A percentile compares a stretch with the other conserved stretches of the same genome.
Evolutionary conservation across 129 eudicot species (phyloP).

Genomic region (Sambucus nigra): DNA sequence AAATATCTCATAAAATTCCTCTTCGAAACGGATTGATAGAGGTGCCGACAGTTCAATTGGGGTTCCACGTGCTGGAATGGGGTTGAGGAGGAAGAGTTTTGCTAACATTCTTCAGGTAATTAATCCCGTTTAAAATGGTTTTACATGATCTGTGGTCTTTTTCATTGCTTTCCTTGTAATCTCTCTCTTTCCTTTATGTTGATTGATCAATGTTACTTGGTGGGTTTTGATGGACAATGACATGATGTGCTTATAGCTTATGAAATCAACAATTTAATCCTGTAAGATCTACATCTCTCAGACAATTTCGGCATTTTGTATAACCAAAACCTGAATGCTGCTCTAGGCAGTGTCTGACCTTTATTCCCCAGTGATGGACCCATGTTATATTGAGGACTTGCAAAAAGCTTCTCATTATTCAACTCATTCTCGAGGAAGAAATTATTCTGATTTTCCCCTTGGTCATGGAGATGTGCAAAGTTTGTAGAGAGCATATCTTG

Average conservation of each 20-base stretch:
- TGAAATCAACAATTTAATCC: too few relatives aligned
- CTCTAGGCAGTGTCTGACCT: conserved; percentile 21
- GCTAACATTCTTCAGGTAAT: conserved; percentile 82
- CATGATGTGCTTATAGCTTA: too few relatives aligned
- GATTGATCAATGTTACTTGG: too few relatives aligned
- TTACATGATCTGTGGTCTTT: background rate
- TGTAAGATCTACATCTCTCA: too few relatives aligned
- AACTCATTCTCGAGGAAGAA: conserved; percentile 22
- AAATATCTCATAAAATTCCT: conserved; percentile 23
- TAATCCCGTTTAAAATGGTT: background rate
- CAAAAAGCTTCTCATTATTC: conserved; percentile 19
- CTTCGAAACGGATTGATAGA: conserved; percentile 40
- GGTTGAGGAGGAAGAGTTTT: conserved; percentile 69
- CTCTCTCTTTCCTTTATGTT: too few relatives aligned
- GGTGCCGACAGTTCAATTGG: conserved; percentile 30
- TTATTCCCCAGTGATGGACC: conserved; percentile 28
- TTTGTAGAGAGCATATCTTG: conserved; percentile 51
- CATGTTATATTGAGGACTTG: conserved; percentile 17
- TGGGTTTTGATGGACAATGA: too few relatives aligned
- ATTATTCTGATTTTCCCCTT: conserved; percentile 16
- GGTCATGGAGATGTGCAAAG: conserved; percentile 39
- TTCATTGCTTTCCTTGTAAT: too few relatives aligned
- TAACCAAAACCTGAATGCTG: too few relatives aligned
- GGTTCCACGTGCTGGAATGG: conserved; percentile 48
- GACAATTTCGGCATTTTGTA: too few relatives aligned